phyloP scores from a whole-genome alignment of 129 eudicot genomes.

The Flaveria robusta region DNA sequence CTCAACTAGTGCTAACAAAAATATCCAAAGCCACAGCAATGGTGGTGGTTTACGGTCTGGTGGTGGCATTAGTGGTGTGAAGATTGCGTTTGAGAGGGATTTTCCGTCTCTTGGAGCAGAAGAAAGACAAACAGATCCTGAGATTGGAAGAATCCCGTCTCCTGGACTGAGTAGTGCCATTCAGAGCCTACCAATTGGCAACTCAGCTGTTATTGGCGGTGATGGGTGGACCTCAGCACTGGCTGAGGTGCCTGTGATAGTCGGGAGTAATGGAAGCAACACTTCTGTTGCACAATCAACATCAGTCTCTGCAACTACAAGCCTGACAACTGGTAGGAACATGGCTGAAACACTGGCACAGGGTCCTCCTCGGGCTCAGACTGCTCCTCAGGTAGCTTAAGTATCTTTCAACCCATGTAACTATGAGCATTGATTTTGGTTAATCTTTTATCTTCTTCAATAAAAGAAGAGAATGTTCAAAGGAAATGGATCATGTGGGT shows the following conservation, averaged over 20 bases:
- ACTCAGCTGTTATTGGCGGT: conserved; percentile 48
- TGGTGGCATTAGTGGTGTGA: conserved; percentile 11
- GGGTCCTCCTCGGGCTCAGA: conserved; percentile 21
- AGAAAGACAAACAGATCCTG: conserved; percentile 28
- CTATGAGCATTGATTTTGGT: neutral
- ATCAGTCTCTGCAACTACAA: conserved; percentile 2
- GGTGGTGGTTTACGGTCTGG: conserved; percentile 8
- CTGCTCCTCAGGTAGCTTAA: conserved; percentile 16
- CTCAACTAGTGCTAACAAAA: conserved; percentile 1
- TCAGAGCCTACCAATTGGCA: conserved; percentile 59
- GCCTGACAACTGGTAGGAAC: conserved; percentile 9
- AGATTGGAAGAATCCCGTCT: conserved; percentile 50
- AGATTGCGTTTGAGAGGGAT: conserved; percentile 15
- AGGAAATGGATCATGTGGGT: neutral
- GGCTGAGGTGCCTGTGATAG: conserved; percentile 61
- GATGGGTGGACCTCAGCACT: conserved; percentile 80
- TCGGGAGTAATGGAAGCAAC: conserved; percentile 33
- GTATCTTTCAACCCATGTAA: neutral
- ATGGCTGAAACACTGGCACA: conserved; percentile 19
- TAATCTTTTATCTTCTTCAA: neutral
- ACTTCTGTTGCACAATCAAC: neutral
- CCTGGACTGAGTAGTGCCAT: conserved; percentile 61
- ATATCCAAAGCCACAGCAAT: neutral
- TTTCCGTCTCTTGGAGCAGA: conserved; percentile 9
- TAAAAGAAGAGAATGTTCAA: neutral